A percentile compares a stretch with the other conserved stretches of the same genome.
phyloP scores from a whole-genome alignment of 164 flowering plant species.

The Kingdonia uniflora region DNA sequence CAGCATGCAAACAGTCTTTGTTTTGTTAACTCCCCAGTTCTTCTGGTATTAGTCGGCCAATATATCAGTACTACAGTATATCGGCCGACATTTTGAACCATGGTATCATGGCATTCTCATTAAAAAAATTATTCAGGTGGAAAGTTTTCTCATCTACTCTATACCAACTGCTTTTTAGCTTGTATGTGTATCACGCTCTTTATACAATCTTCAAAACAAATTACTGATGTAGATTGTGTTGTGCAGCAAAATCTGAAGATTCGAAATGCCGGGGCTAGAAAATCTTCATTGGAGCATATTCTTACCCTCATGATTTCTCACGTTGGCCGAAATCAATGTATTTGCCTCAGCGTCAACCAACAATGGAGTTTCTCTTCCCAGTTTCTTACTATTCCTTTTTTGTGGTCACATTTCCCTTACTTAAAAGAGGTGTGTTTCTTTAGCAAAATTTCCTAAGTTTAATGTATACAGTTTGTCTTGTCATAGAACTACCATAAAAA shows the following conservation, averaged over 20 bases:
- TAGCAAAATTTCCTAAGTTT: not conserved
- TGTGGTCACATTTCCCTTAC: conserved; percentile 65
- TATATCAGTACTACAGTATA: too few species aligned
- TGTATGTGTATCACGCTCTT: not conserved
- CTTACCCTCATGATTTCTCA: conserved; percentile 46
- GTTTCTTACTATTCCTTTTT: conserved; percentile 75
- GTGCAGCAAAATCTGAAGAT: conserved; percentile 33
- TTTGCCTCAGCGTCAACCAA: conserved; percentile 44
- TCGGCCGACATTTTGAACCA: too few species aligned
- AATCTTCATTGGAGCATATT: conserved; percentile 57
- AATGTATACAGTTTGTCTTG: not conserved
- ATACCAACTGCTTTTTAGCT: not conserved
- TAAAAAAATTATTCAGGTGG: too few species aligned
- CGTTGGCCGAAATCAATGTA: conserved; percentile 46
- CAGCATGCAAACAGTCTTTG: too few species aligned
- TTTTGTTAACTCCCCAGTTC: too few species aligned
- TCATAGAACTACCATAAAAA: not conserved
- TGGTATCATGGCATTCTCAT: too few species aligned
- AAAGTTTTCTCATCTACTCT: not conserved
- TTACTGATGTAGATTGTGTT: not conserved
- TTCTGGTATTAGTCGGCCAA: too few species aligned
- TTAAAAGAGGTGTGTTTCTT: conserved; percentile 56
- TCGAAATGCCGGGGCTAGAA: conserved; percentile 16
- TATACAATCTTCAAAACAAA: not conserved
- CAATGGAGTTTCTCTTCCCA: conserved; percentile 65